Conservation (phyloP, 768 basidiomycete genomes). For the Lentinula sp. region DNA sequence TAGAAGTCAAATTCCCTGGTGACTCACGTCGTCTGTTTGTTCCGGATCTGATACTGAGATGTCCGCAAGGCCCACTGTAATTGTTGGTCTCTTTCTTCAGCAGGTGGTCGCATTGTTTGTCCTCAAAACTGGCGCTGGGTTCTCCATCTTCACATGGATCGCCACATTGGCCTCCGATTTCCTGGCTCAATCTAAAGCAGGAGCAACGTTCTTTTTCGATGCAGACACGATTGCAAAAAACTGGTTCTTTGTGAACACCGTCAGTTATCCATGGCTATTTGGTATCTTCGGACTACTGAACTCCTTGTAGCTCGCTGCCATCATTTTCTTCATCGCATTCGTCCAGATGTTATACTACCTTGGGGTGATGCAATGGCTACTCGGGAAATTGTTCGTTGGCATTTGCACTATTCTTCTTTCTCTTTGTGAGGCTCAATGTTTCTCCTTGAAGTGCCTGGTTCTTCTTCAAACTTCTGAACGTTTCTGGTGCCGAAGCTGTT, state of each 20-base stretch:
- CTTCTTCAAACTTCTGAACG: conserved; percentile 87
- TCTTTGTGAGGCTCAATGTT: neutral
- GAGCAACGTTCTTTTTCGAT: conserved; percentile 83
- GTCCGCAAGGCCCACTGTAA: conserved; percentile 66
- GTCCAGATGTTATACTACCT: conserved; percentile 89
- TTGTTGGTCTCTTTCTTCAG: conserved; percentile 81
- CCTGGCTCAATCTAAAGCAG: conserved; percentile 58
- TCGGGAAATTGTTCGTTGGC: conserved; percentile 65
- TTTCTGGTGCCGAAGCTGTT: conserved; percentile 93
- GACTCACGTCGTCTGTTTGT: conserved; percentile 15
- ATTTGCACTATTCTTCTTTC: neutral
- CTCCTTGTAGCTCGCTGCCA: conserved; percentile 49
- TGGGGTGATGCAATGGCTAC: conserved; percentile 92
- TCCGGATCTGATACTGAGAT: neutral
- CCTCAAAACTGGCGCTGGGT: conserved; percentile 78
- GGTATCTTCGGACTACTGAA: neutral
- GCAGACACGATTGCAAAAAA: conserved; percentile 54
- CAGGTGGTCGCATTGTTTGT: conserved; percentile 87
- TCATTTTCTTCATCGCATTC: conserved; percentile 94
- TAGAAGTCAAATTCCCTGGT: conserved; percentile 69
- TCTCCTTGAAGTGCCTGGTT: conserved; percentile 65
- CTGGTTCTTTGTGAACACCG: conserved; percentile 84
- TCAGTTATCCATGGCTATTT: conserved; percentile 23
- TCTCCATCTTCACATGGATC: conserved; percentile 79
- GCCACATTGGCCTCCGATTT: conserved; percentile 79